Conservation (phyloP, 2,329 filamentous ascomycete species). For the Clarireedia monteithiana region DNA sequence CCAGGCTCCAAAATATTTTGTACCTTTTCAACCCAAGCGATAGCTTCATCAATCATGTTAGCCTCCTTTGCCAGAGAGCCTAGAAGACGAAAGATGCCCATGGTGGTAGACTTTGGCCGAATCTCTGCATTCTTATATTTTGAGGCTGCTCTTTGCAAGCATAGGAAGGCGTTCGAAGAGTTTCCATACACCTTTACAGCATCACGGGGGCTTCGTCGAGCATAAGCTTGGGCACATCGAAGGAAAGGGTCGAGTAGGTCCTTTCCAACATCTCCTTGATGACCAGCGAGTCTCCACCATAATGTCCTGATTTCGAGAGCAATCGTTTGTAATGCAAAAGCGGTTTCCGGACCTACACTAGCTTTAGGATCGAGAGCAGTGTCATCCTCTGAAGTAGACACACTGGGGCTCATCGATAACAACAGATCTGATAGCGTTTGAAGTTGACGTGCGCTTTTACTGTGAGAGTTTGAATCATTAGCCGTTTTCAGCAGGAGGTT, state of each 20-base stretch:
- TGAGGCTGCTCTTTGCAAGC: slow-evolving; percentile 17
- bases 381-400: slow-evolving; percentile 55
- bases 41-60: slow-evolving; percentile 41
- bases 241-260: slow-evolving; percentile 60
- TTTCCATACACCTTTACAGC: slow-evolving; percentile 17
- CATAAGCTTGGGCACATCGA: slow-evolving; percentile 54
- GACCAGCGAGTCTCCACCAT: slow-evolving; percentile 58
- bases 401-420: slow-evolving; percentile 57
- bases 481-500: slow-evolving; percentile 43
- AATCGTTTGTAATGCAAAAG: slow-evolving; percentile 56
- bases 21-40: slow-evolving; percentile 45
- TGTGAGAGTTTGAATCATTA: slow-evolving; percentile 36
- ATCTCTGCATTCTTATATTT: slow-evolving; percentile 16
- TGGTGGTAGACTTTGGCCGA: slow-evolving; percentile 12
- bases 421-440: slow-evolving; percentile 59
- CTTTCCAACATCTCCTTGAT: slow-evolving; percentile 51
- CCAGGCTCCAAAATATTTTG: slow-evolving; percentile 16
- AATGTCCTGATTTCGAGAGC: slow-evolving; percentile 53
- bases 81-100: slow-evolving; percentile 40
- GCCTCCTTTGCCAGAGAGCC: slow-evolving; percentile 41
- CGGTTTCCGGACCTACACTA: slow-evolving; percentile 47
- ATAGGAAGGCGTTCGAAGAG: slow-evolving; percentile 16
- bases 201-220: slow-evolving; percentile 37
- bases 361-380: slow-evolving; percentile 44
- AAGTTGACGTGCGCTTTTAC: slow-evolving; percentile 57